Conservation (phyloP, 129 eudicot genomes). For the Apium graveolens region DNA sequence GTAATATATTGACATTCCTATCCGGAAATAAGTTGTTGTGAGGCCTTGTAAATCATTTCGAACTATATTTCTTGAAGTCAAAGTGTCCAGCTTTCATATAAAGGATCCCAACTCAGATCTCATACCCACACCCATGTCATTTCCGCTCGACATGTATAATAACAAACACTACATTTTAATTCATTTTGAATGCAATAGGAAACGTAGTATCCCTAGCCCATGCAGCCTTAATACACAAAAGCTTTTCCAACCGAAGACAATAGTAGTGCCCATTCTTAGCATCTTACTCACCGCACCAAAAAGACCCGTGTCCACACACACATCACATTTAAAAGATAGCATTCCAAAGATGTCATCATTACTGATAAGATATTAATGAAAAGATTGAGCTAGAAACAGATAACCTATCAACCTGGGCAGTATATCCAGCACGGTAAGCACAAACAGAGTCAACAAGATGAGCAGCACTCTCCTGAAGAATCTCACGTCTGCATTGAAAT, state of each 20-base stretch:
- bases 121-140: too few relatives aligned
- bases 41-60: too few relatives aligned
- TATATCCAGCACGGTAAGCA: slow-evolving; percentile 87
- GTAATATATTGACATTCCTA: too few relatives aligned
- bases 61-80: too few relatives aligned
- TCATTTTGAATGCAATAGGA: neutral
- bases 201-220: neutral
- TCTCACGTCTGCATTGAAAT: slow-evolving; percentile 56
- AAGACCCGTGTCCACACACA: neutral
- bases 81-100: too few relatives aligned
- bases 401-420: slow-evolving; percentile 56
- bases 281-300: neutral
- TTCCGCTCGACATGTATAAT: too few relatives aligned
- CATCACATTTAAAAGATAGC: neutral
- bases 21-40: too few relatives aligned
- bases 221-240: neutral
- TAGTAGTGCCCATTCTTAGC: neutral
- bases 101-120: too few relatives aligned
- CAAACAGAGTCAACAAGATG: slow-evolving; percentile 48
- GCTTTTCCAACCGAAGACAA: neutral
- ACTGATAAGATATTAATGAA: slow-evolving; percentile 7
- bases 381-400: neutral
- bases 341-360: neutral
- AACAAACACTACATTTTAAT: neutral
- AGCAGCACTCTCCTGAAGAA: slow-evolving; percentile 76